These are phyloP conservation scores for Fraxinus sp. DNA, from an alignment of 305 asterid species.

Conservation along the genomic window DNA sequence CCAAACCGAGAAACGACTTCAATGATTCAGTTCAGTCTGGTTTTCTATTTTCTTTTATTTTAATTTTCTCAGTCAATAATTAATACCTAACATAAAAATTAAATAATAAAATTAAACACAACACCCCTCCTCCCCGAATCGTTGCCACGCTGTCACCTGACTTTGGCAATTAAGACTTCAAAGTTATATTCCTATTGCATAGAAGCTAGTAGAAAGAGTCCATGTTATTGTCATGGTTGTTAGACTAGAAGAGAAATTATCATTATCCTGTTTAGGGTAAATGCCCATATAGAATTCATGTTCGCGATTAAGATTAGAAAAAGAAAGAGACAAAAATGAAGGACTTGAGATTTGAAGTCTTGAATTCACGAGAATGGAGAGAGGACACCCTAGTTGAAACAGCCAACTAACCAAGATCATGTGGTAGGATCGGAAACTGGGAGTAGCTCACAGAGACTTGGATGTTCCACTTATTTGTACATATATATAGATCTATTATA, in stretches of 20 bases:
- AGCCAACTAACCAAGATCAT: not conserved
- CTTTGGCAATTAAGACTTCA: not conserved
- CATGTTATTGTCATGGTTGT: not conserved
- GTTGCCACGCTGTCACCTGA: not conserved
- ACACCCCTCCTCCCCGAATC: not conserved
- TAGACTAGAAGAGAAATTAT: not conserved
- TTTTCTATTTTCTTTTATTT: not conserved
- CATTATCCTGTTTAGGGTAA: not conserved
- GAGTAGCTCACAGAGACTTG: not conserved
- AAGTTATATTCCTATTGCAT: not conserved
- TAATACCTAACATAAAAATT: not conserved
- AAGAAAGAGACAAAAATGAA: not conserved
- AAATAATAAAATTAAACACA: not conserved
- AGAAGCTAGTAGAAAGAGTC: not conserved
- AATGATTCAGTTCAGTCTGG: not conserved
- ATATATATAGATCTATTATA: not conserved
- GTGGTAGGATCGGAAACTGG: not conserved
- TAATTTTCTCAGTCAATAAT: not conserved
- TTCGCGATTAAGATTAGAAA: not conserved
- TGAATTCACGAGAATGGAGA: not conserved
- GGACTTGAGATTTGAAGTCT: not conserved
- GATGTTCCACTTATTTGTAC: not conserved
- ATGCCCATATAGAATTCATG: not conserved
- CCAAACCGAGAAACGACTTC: not conserved
- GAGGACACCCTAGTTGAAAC: not conserved